phyloP scores from a whole-genome alignment of 208 protist genomes.

The Acanthamoeba triangularis region DNA sequence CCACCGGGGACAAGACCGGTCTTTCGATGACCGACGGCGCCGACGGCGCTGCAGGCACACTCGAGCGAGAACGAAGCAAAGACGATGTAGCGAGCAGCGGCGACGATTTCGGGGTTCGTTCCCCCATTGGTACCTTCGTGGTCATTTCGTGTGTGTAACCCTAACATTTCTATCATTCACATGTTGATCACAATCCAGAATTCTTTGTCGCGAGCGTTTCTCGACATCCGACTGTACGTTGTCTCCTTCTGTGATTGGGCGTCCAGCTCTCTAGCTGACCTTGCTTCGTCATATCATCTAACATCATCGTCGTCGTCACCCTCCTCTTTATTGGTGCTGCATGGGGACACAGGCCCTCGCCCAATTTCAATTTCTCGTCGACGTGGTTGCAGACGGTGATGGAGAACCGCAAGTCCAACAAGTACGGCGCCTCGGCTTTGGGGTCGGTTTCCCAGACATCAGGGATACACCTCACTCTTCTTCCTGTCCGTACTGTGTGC shows the following conservation, averaged over 20 bases:
- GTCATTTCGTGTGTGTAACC: neutral
- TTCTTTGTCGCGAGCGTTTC: neutral
- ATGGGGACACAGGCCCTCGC: neutral
- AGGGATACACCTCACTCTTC: no score
- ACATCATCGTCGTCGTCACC: neutral
- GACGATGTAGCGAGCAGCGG: neutral
- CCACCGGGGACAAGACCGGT: neutral
- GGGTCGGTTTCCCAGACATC: no score
- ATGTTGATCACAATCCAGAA: neutral
- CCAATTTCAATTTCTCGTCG: conserved; percentile 1
- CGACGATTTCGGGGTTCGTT: neutral
- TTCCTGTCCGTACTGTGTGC: neutral
- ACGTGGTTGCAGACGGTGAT: conserved; percentile 37
- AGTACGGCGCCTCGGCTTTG: neutral
- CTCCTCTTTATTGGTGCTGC: neutral
- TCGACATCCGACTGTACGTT: conserved; percentile 20
- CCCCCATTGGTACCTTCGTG: no score
- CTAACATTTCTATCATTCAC: no score
- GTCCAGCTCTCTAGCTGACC: no score
- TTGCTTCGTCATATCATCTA: neutral
- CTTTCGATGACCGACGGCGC: neutral
- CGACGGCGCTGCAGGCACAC: neutral
- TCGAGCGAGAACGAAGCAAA: neutral
- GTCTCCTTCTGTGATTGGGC: neutral
- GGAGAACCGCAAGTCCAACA: conserved; percentile 56